Base-by-base conservation (phyloP, 2,329 filamentous ascomycete genomes). In the Drechslera avenae region DNA sequence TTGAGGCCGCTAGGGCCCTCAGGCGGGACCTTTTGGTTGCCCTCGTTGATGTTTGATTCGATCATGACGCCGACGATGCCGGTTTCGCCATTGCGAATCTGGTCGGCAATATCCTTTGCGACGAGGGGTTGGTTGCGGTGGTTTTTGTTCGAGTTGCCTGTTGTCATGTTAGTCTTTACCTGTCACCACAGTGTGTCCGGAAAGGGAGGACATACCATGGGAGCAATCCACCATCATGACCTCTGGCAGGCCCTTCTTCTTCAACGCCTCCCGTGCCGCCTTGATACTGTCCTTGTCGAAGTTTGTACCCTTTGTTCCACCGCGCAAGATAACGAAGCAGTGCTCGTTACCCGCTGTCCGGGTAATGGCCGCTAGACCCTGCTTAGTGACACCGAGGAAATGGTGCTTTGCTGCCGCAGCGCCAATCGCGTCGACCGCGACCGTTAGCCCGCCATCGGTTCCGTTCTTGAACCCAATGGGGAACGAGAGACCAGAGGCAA, bases 401-500 rank as follows among this genome's bases (percentile, higher is more conserved):
- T 97, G 93, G 76, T 99, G 94, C 75, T 84, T 86, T n/a, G 88
- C 82, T 50, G 87, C 86, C 1, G 89, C 89, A 23, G 76, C 74
- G 36, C 93, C 94, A 72, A 97, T 97, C 28, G 94, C 94, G 73
- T 99, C 94, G 66, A 97, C 95, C 16, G 93, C 92, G 16, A 97
- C 92, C 21, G 85, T 86, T 49, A 99, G 80, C 64, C 88, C 91
- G 34, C 94, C 94, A 68, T 99, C 94, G 18, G 94, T 99, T 56
- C 94, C 94, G 77, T 99, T 99, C 86, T 99, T 99, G 88, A 97
- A 99, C 52, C 94, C 94, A 62, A 99, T 92, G 17, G 94, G 94
- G 87, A 97, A 97, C 50, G 90, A 96, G 46, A 97, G 83, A 64
- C 94, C 94, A 21, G 90, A 95, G 4, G 94, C 94, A 57, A 99